Evolutionary conservation across 2,329 filamentous ascomycete genomes (phyloP).

Genomic region (Pseudogymnoascus sp.): DNA sequence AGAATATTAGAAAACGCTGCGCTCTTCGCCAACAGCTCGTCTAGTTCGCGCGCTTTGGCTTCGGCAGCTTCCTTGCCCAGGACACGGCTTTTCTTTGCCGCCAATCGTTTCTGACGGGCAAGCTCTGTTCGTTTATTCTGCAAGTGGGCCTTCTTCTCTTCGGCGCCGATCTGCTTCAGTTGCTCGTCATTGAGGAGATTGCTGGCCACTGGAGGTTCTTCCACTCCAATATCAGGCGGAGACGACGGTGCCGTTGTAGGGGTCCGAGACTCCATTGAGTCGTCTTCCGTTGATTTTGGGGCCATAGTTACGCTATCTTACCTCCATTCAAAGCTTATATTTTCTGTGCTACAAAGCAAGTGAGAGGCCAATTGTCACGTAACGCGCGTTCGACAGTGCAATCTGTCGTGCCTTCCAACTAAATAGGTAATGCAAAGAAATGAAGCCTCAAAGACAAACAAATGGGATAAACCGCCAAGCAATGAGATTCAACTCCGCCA

Average conservation of each 20-base stretch:
- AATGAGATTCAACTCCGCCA: neutral
- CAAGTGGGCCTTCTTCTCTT: constrained; percentile 39
- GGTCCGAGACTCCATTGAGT: constrained; percentile 3
- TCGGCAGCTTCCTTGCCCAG: constrained; percentile 47
- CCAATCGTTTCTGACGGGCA: constrained; percentile 22
- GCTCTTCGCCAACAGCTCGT: constrained; percentile 51
- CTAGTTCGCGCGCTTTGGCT: constrained; percentile 50
- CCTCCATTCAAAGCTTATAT: neutral
- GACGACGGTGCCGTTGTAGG: constrained; percentile 9
- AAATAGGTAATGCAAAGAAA: neutral
- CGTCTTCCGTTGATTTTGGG: neutral
- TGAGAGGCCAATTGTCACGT: neutral
- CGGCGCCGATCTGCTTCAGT: constrained; percentile 22
- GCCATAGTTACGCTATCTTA: neutral
- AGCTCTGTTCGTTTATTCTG: constrained; percentile 41
- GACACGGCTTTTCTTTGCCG: constrained; percentile 38
- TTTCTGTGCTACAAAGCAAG: neutral
- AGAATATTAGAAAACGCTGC: constrained; percentile 55
- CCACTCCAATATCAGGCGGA: constrained; percentile 1
- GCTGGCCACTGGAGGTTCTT: neutral
- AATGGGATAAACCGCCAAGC: neutral
- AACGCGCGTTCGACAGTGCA: neutral
- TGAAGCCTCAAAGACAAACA: neutral
- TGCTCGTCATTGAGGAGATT: constrained; percentile 20
- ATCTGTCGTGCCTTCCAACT: neutral